Percentiles rank a stretch among this genome's conserved stretches.
Conservation (phyloP, 2,329 filamentous ascomycete genomes). For the Akanthomyces lecanii region DNA sequence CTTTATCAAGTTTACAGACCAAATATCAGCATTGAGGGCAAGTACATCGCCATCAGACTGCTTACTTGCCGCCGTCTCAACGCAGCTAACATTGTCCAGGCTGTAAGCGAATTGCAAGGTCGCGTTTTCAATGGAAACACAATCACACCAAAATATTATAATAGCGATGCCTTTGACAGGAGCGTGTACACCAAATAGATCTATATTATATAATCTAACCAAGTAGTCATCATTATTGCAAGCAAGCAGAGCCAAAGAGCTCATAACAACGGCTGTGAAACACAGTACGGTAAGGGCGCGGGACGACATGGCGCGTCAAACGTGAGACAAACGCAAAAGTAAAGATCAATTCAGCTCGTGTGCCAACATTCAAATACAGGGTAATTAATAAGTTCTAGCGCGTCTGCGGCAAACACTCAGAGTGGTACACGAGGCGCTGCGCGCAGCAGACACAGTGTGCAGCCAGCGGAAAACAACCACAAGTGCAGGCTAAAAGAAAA, state of each 20-base stretch:
- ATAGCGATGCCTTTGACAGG: constrained; percentile 74
- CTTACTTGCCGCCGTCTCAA: not conserved
- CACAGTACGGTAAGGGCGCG: not conserved
- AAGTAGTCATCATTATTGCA: not conserved
- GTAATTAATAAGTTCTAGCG: constrained; percentile 44
- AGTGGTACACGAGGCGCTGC: not conserved
- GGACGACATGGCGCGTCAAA: not conserved
- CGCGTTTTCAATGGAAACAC: constrained; percentile 83
- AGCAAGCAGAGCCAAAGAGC: too few relatives aligned
- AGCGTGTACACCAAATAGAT: constrained; percentile 44
- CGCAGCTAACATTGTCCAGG: constrained; percentile 42
- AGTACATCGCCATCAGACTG: constrained; percentile 17
- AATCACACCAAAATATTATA: constrained; percentile 78
- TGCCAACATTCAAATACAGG: constrained; percentile 30
- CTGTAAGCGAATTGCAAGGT: constrained; percentile 84
- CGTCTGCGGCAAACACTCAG: constrained; percentile 26
- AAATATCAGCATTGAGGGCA: constrained; percentile 78
- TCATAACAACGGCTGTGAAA: not conserved
- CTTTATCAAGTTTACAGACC: constrained; percentile 89
- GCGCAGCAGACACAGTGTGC: not conserved
- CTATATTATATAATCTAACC: not conserved
- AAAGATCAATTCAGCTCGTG: constrained; percentile 17
- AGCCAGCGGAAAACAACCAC: constrained; percentile 24
- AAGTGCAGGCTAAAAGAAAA: constrained; percentile 33
- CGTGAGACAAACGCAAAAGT: not conserved